Base-by-base conservation (phyloP, 1,139 yeast species). In the Yamadazyma jaroonii region DNA sequence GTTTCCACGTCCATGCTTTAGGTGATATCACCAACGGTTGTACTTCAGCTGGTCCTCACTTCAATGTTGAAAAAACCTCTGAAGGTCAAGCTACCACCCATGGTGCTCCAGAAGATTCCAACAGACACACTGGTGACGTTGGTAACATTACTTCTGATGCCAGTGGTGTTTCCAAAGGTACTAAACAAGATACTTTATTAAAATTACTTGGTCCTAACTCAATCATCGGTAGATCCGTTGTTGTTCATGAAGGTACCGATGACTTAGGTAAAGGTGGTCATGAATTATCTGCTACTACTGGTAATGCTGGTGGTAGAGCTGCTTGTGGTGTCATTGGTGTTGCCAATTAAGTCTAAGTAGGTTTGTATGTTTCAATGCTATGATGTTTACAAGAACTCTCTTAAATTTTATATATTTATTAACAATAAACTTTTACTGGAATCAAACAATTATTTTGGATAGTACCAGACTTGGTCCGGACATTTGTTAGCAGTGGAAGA, bases 1-100 rank as follows among this genome's bases (percentile, higher is more conserved):
- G 97, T 36, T 90, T 92, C 96, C 98, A 92, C 77, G 73, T 92
- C 61, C 98, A 92, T 71, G 85, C 87, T 61, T 92, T 90, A 59
- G 98, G 98, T 73, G 98, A 92, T 76, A 88, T 89, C 79, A 89
- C 97, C 71, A 90, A 92, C 64, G 97, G 98, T 47, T 90, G 97
- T 73, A 89, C 96, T 45, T 88, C 97, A 49, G 97, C 98, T 41
- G 98, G 98, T 57, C 96, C 97, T 44, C 98, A 92, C 72, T 90
- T 88, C 81, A 92, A 92, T 79, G 23, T 30, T 30, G 32, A 30
- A n/a, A 30, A 30, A 22, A 21, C 25, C 15, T 13, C 13, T 27
- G 13, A 10, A 12, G 97, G 97, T 50, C 85, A 84, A 64, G 73
- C 78, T 52, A 83, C 84, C 74, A 78, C 80, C 52, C 98, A 92